These are phyloP conservation scores for Suillus spraguei DNA, from an alignment of 768 basidiomycete genomes.

Conservation along the genomic window DNA sequence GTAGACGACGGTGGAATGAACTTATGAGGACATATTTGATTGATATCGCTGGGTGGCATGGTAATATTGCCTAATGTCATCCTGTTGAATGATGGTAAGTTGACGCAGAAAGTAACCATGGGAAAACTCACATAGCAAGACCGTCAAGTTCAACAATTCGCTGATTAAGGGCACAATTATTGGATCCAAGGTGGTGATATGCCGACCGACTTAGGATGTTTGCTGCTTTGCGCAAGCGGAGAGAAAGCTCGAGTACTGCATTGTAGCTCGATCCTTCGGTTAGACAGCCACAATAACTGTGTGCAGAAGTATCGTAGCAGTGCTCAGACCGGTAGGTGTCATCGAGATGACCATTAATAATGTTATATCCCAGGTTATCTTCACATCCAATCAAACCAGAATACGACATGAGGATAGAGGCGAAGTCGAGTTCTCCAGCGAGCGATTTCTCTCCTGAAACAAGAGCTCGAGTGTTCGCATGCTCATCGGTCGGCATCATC, in stretches of 20 bases:
- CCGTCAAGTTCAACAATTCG: constrained; percentile 52
- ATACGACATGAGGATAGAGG: constrained; percentile 45
- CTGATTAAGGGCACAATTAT: constrained; percentile 41
- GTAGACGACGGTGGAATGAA: not conserved
- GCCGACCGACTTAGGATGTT: constrained; percentile 53
- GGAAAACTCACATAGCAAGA: constrained; percentile 50
- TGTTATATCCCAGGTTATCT: constrained; percentile 14
- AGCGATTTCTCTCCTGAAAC: constrained; percentile 26
- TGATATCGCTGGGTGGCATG: constrained; percentile 29
- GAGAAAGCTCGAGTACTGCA: constrained; percentile 63
- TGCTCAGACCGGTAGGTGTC: constrained; percentile 19
- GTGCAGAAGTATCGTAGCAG: constrained; percentile 19
- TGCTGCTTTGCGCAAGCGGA: constrained; percentile 62
- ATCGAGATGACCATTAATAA: constrained; percentile 12
- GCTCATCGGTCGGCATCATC: constrained; percentile 50
- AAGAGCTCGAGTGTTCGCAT: constrained; percentile 34
- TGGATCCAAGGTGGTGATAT: constrained; percentile 34
- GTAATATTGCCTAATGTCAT: constrained; percentile 42
- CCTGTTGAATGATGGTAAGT: constrained; percentile 31
- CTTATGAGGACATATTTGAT: constrained; percentile 12
- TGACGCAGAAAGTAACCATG: not conserved
- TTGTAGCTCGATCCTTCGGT: constrained; percentile 55
- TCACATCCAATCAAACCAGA: constrained; percentile 23
- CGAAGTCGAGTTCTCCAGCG: constrained; percentile 43
- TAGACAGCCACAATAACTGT: constrained; percentile 58